These are phyloP conservation scores for Pezicula rhizophila DNA, from an alignment of 2,329 filamentous ascomycete species.

Conservation along the genomic window DNA sequence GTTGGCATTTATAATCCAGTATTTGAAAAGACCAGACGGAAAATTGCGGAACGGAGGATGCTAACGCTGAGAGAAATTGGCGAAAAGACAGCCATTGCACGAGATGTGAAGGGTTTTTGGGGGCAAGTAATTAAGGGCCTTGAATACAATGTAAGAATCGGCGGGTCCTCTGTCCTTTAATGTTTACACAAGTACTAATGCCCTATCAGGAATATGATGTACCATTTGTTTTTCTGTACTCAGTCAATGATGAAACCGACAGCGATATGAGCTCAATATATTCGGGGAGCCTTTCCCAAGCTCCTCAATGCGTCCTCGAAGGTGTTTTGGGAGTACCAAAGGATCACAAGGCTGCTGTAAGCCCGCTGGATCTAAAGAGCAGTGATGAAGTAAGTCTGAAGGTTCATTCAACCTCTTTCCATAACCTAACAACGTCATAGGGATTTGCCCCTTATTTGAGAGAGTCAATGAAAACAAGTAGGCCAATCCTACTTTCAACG, in stretches of 20 bases:
- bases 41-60: slow-evolving; percentile 76
- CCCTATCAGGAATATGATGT: slow-evolving; percentile 52
- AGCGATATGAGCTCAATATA: slow-evolving; percentile 68
- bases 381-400: slow-evolving; percentile 44
- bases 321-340: slow-evolving; percentile 63
- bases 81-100: slow-evolving; percentile 66
- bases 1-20: slow-evolving; percentile 74
- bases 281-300: slow-evolving; percentile 56
- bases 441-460: slow-evolving; percentile 73
- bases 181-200: slow-evolving; percentile 1
- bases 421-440: background rate
- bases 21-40: slow-evolving; percentile 74
- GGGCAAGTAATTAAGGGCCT: slow-evolving; percentile 61
- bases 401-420: background rate
- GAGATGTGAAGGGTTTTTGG: slow-evolving; percentile 71
- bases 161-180: background rate
- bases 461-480: slow-evolving; percentile 64
- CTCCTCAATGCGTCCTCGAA: slow-evolving; percentile 63
- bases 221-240: slow-evolving; percentile 73
- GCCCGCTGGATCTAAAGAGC: slow-evolving; percentile 60
- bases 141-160: slow-evolving; percentile 52
- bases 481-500: slow-evolving; percentile 62
- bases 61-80: slow-evolving; percentile 71
- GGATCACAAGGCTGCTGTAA: slow-evolving; percentile 55
- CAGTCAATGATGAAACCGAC: slow-evolving; percentile 63